Evolutionary conservation across 106 monocot genomes (phyloP).

Genomic region (Platanthera guangdongensis): DNA sequence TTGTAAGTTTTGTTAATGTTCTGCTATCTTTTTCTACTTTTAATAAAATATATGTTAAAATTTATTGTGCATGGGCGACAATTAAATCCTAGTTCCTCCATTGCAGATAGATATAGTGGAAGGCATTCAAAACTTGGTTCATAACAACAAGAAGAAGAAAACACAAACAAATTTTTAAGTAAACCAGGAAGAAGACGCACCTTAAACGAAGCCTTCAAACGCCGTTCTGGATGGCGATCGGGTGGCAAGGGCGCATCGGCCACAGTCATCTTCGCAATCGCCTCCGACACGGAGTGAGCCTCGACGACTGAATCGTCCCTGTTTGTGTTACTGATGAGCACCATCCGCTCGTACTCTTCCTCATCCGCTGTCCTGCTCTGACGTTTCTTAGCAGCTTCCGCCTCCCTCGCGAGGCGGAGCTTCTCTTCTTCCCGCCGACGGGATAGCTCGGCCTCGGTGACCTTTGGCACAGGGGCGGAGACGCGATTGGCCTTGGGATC

Average conservation of each 20-base stretch:
- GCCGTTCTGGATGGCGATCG: constrained; percentile 80
- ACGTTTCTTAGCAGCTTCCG: constrained; percentile 71
- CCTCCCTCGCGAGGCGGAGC: constrained; percentile 27
- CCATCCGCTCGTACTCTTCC: constrained; percentile 86
- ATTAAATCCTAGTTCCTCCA: too few species aligned
- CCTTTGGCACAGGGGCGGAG: constrained; percentile 46
- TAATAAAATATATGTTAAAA: too few species aligned
- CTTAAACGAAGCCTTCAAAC: constrained; percentile 92
- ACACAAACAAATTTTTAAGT: not conserved
- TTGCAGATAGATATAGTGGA: too few species aligned
- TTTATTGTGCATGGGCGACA: too few species aligned
- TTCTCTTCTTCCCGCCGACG: constrained; percentile 60
- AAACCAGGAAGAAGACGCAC: constrained; percentile 12
- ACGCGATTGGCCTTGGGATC: constrained; percentile 77
- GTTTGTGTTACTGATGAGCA: constrained; percentile 81
- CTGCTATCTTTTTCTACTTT: too few species aligned
- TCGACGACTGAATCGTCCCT: constrained; percentile 83
- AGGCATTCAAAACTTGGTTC: too few species aligned
- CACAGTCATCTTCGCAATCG: constrained; percentile 54
- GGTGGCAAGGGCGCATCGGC: constrained; percentile 44
- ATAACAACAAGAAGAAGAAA: not conserved
- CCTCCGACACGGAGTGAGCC: constrained; percentile 80
- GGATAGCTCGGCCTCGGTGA: constrained; percentile 41
- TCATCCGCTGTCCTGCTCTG: constrained; percentile 63
- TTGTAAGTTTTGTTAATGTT: too few species aligned